Evolutionary conservation across 495 filamentous ascomycete species (phyloP), one percentile per base, ranked within the genome.

Genomic region (Penicillium macrosclerotiorum): DNA sequence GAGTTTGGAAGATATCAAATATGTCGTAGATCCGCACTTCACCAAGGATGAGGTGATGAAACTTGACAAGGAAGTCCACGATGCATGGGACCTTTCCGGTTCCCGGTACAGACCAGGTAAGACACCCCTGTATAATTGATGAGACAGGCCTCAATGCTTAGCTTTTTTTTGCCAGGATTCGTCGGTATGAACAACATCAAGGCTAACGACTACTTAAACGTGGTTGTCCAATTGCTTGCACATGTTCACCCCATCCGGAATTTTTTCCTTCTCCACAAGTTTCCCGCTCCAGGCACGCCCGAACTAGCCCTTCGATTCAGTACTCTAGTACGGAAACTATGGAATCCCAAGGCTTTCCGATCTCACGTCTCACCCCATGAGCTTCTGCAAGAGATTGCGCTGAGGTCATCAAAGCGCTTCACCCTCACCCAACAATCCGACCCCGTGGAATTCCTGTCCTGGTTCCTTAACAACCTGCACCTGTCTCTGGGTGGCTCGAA

Each of bases 161-260:
- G 14, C n/a, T 5, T 29, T 19, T 12, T n/a, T n/a, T n/a, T n/a
- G n/a, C n/a, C 62, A 73, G 84, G 93, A 3, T 99, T 95, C 62
- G 90, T 99, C 50, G 93, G 93, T 48, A 90, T 99, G 85, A 97
- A 99, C 73, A 96, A 99, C 65, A 97, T 99, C 74, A 99, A 99
- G 64, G 89, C 89, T 37, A 99, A 99, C 68, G 93, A 99, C 68
- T 99, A 97, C 67, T 77, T 97, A 54, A 99, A 99, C 60, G 92
- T 96, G 5, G 81, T 96, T 5, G 83, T 93, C n/a, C 94, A 99
- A 58, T 83, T 93, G 9, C 76, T 99, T 11, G 84, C 91, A 1
- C 93, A 99, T 68, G 88, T 96, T 17, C 67, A 82, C 4, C 93
- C 94, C 1, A 76, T 99, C 38, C 86, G 94, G 24, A 96, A 97